Evolutionary conservation across 768 basidiomycete genomes (phyloP), one percentile per base, ranked within the genome.

Genomic region (Boletus rubropictus): DNA sequence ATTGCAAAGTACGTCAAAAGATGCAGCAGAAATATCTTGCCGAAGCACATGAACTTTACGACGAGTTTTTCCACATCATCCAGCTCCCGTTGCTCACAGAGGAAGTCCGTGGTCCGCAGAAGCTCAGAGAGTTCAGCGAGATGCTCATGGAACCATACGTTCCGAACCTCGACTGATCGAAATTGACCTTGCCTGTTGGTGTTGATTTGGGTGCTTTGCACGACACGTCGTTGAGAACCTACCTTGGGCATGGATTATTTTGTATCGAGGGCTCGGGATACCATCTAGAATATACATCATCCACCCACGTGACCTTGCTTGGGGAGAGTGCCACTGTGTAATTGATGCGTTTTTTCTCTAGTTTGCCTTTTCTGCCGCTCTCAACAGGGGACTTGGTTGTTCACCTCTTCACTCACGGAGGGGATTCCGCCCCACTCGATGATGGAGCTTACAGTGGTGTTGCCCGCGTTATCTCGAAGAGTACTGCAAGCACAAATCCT

Each of bases 21-120:
- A 98, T 98, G 95, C 93, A 98, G 69, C 93, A 96, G 69, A 97
- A 96, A 68, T 99, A 99, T 67, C 80, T 99, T 18, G 78, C 76
- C 39, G 96, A 98, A 70, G 94, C 95, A 14, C 90, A 96, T 68
- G 95, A 97, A 63, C 83, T 98, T 40, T 96, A 96, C 64, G 90
- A 91, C 67, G 92, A 96, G 58, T 96, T 95, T 66, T 99, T 98
- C 83, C 93, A 99, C 67, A 96, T 99, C 57, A 70, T 97, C 14
- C 82, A 86, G 64, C 78, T 99, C 39, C 96, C 96, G 3, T 71
- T 99, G 29, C 80, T 98, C 44, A 96, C 93, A 5, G 94, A 98
- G 64, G 96, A 98, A 69, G 95, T 98, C 4, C 79, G 96, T 58
- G 96, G 96, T 5, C 89, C 91, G 0, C 86, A 92, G 67, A 94